Conservation (phyloP, 2,329 filamentous ascomycete species). For the Pseudocercospora macadamiae region DNA sequence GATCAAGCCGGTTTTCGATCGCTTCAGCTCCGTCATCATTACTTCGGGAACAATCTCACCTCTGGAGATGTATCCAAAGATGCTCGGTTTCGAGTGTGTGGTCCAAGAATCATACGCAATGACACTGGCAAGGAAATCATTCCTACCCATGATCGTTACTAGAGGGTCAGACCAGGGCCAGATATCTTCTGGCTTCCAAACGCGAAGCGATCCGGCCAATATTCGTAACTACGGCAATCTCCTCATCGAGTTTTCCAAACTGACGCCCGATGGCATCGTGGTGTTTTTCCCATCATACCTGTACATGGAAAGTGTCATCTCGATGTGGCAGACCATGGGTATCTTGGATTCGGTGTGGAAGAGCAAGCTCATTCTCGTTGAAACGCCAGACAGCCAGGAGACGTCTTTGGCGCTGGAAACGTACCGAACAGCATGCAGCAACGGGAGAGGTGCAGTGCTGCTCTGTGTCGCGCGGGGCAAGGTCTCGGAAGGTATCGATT, state of each 20-base stretch:
- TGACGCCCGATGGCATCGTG: constrained; percentile 96
- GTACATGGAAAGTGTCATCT: constrained; percentile 99
- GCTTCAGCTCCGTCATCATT: constrained; percentile 97
- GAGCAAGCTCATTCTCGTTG: constrained; percentile 96
- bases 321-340: constrained; percentile 99
- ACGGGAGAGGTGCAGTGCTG: constrained; percentile 88
- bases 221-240: constrained; percentile 95
- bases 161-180: constrained; percentile 91
- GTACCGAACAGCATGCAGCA: constrained; percentile 95
- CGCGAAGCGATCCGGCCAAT: constrained; percentile 94
- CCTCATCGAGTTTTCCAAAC: constrained; percentile 90
- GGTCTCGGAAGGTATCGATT: constrained; percentile 97
- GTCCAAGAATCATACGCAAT: constrained; percentile 97
- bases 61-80: constrained; percentile 98
- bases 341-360: constrained; percentile 98
- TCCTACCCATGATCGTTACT: constrained; percentile 96
- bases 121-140: constrained; percentile 92
- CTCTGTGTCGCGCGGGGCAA: constrained; percentile 96
- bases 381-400: constrained; percentile 96
- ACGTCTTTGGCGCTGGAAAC: constrained; percentile 94
- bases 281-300: constrained; percentile 98
- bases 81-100: constrained; percentile 90
- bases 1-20: constrained; percentile 95
- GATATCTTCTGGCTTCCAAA: constrained; percentile 91
- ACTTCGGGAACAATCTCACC: constrained; percentile 97